These are phyloP conservation scores for Chaetomiaceae sp. DNA, from an alignment of 2,329 filamentous ascomycete genomes.

Conservation along the genomic window DNA sequence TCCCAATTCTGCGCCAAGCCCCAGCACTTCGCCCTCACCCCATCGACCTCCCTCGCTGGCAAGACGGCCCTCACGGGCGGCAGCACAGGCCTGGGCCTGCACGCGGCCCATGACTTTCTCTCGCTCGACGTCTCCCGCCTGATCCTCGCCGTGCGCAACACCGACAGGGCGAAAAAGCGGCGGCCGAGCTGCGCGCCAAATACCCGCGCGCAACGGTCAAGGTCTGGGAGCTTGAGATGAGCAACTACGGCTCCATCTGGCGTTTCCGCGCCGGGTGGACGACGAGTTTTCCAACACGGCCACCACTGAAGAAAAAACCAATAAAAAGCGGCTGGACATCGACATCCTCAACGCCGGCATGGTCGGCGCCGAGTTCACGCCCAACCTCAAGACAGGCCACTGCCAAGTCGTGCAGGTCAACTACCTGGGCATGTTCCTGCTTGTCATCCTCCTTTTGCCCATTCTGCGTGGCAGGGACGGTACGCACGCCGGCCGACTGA, in stretches of 20 bases:
- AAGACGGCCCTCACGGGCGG: constrained; percentile 6
- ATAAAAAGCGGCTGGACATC: constrained; percentile 36
- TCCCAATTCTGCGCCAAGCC: constrained; percentile 6
- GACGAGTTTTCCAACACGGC: constrained; percentile 24
- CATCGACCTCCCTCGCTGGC: not conserved
- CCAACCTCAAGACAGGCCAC: not conserved
- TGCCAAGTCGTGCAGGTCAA: constrained; percentile 6
- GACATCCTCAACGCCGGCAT: constrained; percentile 44
- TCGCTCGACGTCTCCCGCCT: constrained; percentile 36
- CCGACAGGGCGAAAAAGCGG: constrained; percentile 40
- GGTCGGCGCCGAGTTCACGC: not conserved
- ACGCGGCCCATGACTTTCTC: not conserved
- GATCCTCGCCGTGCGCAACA: constrained; percentile 44
- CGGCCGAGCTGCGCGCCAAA: constrained; percentile 28
- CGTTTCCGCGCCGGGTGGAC: constrained; percentile 37
- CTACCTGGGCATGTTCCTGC: constrained; percentile 2
- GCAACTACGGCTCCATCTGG: constrained; percentile 41
- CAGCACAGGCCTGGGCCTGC: constrained; percentile 2
- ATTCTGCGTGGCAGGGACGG: not conserved
- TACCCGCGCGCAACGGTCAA: constrained; percentile 37
- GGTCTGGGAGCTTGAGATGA: constrained; percentile 49
- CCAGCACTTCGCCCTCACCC: not conserved
- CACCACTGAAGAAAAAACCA: no score
- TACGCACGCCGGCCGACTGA: not conserved
- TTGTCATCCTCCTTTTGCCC: constrained; percentile 1